A percentile compares a stretch with the other conserved stretches of the same genome.
Conservation (phyloP, 164 flowering plant genomes). For the Stephania cephalantha region DNA sequence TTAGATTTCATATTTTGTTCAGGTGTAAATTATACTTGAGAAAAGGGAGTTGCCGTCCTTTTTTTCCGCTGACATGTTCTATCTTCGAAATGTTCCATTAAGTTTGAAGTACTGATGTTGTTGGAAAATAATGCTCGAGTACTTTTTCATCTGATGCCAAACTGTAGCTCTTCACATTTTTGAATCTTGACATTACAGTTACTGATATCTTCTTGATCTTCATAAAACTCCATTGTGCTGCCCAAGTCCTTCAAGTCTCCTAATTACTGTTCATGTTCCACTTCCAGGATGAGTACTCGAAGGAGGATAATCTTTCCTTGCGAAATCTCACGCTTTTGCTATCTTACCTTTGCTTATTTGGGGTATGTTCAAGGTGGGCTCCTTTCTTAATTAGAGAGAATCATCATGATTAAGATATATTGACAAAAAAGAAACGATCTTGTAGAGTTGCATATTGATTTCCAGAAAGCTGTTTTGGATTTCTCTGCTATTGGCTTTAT, state of each 20-base stretch:
- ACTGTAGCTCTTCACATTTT: background rate
- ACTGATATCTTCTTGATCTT: background rate
- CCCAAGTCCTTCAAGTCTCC: background rate
- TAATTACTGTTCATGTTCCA: conserved; percentile 1
- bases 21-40: background rate
- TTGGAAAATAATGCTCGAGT: no score
- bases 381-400: background rate
- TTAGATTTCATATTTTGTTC: background rate
- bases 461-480: background rate
- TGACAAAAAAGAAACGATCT: background rate
- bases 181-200: background rate
- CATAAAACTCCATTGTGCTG: background rate
- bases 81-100: no score
- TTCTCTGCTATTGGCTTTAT: background rate
- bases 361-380: conserved; percentile 83
- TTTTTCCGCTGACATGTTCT: no score
- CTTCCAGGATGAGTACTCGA: conserved; percentile 60
- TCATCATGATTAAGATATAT: background rate
- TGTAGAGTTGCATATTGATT: background rate
- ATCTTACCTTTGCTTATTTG: conserved; percentile 73
- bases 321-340: conserved; percentile 77
- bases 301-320: conserved; percentile 75
- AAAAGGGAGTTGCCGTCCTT: no score
- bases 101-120: no score
- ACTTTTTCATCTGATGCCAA: background rate